These are phyloP conservation scores for Streptanthus diversifolius DNA, from an alignment of 345 rosid species.

Conservation along the genomic window DNA sequence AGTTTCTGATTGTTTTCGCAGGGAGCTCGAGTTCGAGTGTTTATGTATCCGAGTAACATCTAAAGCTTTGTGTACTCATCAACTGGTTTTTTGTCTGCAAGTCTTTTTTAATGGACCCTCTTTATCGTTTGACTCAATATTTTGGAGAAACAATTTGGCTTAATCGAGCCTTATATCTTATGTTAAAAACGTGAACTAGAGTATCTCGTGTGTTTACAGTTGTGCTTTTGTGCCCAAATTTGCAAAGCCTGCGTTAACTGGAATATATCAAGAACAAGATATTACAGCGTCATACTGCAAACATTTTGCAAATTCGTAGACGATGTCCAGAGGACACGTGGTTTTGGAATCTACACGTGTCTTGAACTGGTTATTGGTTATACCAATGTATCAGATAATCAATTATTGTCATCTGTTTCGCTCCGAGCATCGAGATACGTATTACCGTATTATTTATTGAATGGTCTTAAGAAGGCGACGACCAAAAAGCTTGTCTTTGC, in stretches of 20 bases:
- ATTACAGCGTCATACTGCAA: background rate
- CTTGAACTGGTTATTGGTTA: too few relatives aligned
- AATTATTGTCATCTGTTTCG: background rate
- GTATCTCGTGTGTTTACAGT: background rate
- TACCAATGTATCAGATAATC: background rate
- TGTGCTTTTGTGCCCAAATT: background rate
- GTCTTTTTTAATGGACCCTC: background rate
- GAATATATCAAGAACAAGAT: too few relatives aligned
- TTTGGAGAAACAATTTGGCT: background rate
- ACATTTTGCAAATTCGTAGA: background rate
- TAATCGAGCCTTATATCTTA: background rate
- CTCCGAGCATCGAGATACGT: background rate
- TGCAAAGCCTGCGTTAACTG: background rate
- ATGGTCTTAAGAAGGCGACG: background rate
- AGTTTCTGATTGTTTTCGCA: slow-evolving; percentile 26
- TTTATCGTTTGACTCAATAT: background rate
- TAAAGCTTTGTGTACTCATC: slow-evolving; percentile 35
- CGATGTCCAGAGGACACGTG: background rate
- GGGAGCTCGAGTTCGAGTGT: slow-evolving; percentile 77
- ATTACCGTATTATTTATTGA: background rate
- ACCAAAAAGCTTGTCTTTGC: background rate
- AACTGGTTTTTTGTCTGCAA: background rate
- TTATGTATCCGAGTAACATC: slow-evolving; percentile 87
- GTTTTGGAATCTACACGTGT: slow-evolving; percentile 3
- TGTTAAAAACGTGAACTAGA: background rate